A percentile compares a stretch with the other conserved stretches of the same genome.
phyloP scores from a whole-genome alignment of 2,329 filamentous ascomycete species.

The Monosporascus sp. region DNA sequence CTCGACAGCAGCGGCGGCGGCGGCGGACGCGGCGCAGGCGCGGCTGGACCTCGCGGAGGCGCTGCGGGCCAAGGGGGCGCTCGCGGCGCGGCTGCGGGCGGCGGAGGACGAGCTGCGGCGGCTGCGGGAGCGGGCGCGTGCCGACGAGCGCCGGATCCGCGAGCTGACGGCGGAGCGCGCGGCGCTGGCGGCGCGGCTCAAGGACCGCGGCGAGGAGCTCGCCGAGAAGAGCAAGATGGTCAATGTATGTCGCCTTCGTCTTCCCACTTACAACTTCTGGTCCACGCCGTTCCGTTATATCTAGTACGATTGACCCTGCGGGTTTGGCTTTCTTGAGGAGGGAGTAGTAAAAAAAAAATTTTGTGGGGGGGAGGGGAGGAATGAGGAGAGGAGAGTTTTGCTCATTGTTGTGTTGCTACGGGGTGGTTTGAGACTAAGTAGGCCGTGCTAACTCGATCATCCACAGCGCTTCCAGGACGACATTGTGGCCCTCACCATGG shows the following conservation, averaged over 20 bases:
- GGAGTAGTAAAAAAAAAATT: too few relatives aligned
- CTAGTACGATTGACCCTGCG: too few relatives aligned
- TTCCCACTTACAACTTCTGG: too few relatives aligned
- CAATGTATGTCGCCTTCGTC: conserved; percentile 46
- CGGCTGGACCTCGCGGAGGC: conserved; percentile 71
- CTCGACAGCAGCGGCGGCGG: too few relatives aligned
- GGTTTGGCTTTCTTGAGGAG: too few relatives aligned
- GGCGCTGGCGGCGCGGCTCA: conserved; percentile 60
- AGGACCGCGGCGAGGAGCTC: conserved; percentile 81
- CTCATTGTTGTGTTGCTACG: neutral
- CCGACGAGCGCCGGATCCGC: conserved; percentile 58
- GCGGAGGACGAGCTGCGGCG: conserved; percentile 60
- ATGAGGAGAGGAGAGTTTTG: neutral
- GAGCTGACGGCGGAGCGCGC: conserved; percentile 59
- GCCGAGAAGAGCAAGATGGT: conserved; percentile 78
- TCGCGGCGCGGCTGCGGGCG: conserved; percentile 59
- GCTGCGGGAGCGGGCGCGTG: conserved; percentile 54
- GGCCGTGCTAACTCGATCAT: conserved; percentile 1
- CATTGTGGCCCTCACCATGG: conserved; percentile 78
- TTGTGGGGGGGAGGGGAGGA: too few relatives aligned
- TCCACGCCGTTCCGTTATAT: too few relatives aligned
- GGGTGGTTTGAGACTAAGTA: neutral
- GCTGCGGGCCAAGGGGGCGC: conserved; percentile 65
- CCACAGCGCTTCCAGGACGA: conserved; percentile 81
- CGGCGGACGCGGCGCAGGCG: conserved; percentile 40